phyloP scores from a whole-genome alignment of 495 filamentous ascomycete genomes.

The Pyrenopolyporus hunteri region DNA sequence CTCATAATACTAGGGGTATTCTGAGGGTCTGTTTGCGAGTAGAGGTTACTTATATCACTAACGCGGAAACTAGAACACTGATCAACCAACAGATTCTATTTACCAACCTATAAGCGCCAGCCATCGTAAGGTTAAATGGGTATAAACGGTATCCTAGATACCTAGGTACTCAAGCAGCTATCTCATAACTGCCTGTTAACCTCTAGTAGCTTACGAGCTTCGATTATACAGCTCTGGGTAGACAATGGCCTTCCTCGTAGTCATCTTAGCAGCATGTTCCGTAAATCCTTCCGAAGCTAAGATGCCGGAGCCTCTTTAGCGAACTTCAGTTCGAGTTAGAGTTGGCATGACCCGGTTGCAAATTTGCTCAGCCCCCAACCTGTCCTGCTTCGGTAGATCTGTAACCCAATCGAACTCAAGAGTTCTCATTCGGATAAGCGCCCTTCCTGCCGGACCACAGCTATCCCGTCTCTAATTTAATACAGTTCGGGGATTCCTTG shows the following conservation, averaged over 20 bases:
- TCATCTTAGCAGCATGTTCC: not conserved
- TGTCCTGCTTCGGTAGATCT: not conserved
- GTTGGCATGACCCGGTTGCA: not conserved
- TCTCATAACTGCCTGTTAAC: no score
- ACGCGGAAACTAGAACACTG: no score
- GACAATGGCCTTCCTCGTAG: not conserved
- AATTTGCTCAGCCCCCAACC: not conserved
- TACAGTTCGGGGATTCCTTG: conserved; percentile 24
- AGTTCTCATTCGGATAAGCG: conserved; percentile 8
- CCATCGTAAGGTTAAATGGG: no score
- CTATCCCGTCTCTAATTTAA: conserved; percentile 33
- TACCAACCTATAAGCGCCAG: no score
- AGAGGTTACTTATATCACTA: no score
- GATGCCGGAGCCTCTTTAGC: not conserved
- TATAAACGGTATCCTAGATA: no score
- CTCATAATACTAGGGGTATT: no score
- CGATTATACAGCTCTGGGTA: not conserved
- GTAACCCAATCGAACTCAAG: conserved; percentile 9
- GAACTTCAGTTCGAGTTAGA: not conserved
- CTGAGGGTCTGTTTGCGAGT: no score
- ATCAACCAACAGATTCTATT: no score
- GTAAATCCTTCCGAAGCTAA: not conserved
- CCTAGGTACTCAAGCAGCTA: no score
- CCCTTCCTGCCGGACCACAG: conserved; percentile 8
- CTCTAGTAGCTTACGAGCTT: not conserved